Conservation (phyloP, 1,284 basidiomycete species). For the Taiwanofungus camphoratus region DNA sequence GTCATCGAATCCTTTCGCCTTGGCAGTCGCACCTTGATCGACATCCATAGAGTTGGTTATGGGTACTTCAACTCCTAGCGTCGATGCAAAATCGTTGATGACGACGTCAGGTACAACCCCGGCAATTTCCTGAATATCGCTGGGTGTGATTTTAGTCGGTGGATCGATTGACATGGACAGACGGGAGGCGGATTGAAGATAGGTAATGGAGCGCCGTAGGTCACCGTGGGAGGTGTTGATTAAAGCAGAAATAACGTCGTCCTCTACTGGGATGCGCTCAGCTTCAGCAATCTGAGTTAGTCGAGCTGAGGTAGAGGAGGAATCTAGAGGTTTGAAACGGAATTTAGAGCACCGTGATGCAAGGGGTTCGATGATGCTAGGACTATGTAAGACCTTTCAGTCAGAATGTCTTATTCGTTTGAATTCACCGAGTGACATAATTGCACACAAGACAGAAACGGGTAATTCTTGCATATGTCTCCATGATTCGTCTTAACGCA, state of each 20-base stretch:
- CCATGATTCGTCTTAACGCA: conserved; percentile 96
- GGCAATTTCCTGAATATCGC: conserved; percentile 93
- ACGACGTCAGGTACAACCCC: conserved; percentile 84
- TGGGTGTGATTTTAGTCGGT: conserved; percentile 65
- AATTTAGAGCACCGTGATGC: conserved; percentile 99
- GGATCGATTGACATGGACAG: conserved; percentile 68
- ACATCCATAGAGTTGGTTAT: conserved; percentile 44
- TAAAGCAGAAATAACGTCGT: conserved; percentile 62
- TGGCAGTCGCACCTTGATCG: conserved; percentile 32
- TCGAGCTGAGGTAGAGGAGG: conserved; percentile 68
- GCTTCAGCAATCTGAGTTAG: conserved; percentile 75
- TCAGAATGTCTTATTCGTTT: neutral
- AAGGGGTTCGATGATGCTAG: conserved; percentile 97
- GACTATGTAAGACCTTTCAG: neutral
- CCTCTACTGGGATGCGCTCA: conserved; percentile 48
- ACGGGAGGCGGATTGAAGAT: conserved; percentile 92
- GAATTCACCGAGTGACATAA: conserved; percentile 88
- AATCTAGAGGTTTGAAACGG: conserved; percentile 91
- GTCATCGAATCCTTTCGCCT: conserved; percentile 53
- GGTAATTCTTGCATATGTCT: conserved; percentile 94
- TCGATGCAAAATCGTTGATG: conserved; percentile 63
- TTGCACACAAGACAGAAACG: conserved; percentile 99
- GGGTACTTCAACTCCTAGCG: conserved; percentile 71
- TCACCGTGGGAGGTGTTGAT: conserved; percentile 87
- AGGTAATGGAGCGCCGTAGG: conserved; percentile 96